Evolutionary conservation across 768 basidiomycete genomes (phyloP).

Genomic region (Tylopilus felleus): DNA sequence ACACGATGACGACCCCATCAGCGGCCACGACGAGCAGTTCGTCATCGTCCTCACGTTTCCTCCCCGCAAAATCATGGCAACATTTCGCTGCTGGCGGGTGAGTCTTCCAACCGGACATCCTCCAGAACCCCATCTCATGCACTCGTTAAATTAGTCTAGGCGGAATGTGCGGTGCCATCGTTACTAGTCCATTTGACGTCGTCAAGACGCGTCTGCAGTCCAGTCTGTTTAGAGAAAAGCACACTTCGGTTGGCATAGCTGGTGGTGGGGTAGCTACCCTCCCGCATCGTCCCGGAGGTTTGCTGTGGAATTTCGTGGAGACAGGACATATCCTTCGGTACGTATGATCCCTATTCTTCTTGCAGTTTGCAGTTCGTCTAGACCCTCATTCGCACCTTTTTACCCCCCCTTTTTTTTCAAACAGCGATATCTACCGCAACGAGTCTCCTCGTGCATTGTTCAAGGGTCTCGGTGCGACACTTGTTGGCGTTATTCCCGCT

Average conservation of each 20-base stretch:
- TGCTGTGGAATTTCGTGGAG: conserved; percentile 93
- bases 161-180: conserved; percentile 95
- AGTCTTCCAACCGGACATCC: conserved; percentile 26
- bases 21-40: conserved; percentile 18
- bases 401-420: not conserved
- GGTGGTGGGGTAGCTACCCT: conserved; percentile 32
- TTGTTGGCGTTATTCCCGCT: conserved; percentile 93
- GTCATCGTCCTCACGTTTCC: conserved; percentile 34
- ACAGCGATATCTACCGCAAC: conserved; percentile 82
- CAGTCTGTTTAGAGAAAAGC: conserved; percentile 63
- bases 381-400: not conserved
- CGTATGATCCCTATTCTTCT: not conserved
- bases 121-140: conserved; percentile 5
- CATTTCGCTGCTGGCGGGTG: conserved; percentile 88
- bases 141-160: conserved; percentile 72
- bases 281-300: conserved; percentile 40
- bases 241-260: conserved; percentile 30
- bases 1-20: conserved; percentile 10
- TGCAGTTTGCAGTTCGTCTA: too few species aligned
- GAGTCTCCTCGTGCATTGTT: conserved; percentile 90
- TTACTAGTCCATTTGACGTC: conserved; percentile 97
- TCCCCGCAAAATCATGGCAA: conserved; percentile 77
- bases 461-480: conserved; percentile 90
- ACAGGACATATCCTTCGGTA: conserved; percentile 88
- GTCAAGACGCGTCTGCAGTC: conserved; percentile 98